A percentile compares a stretch with the other conserved stretches of the same genome.
These are phyloP conservation scores for Dalbergia cultrata DNA, from an alignment of 306 rosid species.

Conservation along the genomic window DNA sequence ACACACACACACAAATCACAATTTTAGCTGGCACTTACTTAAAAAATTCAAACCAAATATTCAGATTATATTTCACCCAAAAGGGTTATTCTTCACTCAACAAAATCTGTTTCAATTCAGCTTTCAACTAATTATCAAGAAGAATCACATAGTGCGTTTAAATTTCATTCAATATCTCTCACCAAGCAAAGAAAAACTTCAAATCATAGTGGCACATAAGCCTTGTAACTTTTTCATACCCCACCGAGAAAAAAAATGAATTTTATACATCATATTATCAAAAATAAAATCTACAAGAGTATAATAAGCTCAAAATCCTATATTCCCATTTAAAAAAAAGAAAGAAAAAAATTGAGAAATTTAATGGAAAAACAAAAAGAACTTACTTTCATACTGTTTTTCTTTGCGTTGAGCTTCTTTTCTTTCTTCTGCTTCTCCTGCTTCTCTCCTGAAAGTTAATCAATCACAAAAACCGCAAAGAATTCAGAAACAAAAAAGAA, in stretches of 20 bases:
- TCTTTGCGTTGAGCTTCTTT: slow-evolving; percentile 78
- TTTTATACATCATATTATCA: not conserved
- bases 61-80: not conserved
- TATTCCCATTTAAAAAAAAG: not conserved
- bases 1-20: not conserved
- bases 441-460: slow-evolving; percentile 70
- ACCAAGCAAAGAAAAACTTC: not conserved
- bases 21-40: slow-evolving; percentile 13
- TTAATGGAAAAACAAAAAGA: not conserved
- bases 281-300: not conserved
- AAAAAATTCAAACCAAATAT: slow-evolving; percentile 1
- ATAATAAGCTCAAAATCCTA: slow-evolving; percentile 16
- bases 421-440: slow-evolving; percentile 63
- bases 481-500: slow-evolving; percentile 27
- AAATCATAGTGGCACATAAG: not conserved
- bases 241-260: not conserved
- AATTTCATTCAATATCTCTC: slow-evolving; percentile 17
- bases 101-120: not conserved
- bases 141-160: not conserved
- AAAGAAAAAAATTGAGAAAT: slow-evolving; percentile 13
- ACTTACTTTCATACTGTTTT: slow-evolving; percentile 80
- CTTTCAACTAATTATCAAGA: slow-evolving; percentile 24
- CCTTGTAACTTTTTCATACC: not conserved
- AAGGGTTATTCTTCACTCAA: not conserved
- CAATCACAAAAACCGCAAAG: not conserved